Evolutionary conservation across 345 rosid genomes (phyloP).

Genomic region (Salix koriyanagi): DNA sequence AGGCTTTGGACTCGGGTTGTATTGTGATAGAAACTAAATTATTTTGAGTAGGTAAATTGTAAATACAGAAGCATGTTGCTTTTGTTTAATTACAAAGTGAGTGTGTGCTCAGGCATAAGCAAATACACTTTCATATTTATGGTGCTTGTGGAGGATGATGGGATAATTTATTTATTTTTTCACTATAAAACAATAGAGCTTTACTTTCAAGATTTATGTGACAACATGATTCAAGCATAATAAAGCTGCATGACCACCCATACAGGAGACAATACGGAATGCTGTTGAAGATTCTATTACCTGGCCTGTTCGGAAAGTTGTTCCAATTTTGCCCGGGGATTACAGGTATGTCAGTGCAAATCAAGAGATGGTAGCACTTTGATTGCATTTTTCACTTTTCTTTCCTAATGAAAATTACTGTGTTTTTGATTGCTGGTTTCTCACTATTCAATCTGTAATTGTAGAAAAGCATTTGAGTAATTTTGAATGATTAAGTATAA

Average conservation of each 20-base stretch:
- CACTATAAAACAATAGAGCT: background rate
- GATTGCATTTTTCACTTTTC: constrained; percentile 1
- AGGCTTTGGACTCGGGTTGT: background rate
- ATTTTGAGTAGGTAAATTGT: background rate
- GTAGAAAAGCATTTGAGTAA: background rate
- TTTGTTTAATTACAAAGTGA: background rate
- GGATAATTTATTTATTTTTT: background rate
- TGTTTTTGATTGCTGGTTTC: background rate
- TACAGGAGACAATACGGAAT: constrained; percentile 83
- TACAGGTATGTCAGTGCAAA: constrained; percentile 52
- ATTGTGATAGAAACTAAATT: background rate
- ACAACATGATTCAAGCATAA: background rate
- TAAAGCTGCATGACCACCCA: constrained; percentile 13
- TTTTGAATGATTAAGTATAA: background rate
- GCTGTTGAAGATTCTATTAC: constrained; percentile 95
- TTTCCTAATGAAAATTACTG: background rate
- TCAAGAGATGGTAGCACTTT: background rate
- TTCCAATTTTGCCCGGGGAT: constrained; percentile 97
- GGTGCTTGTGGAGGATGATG: background rate
- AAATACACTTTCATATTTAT: background rate
- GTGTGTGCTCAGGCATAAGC: background rate
- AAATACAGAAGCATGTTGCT: background rate
- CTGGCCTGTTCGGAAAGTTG: constrained; percentile 96
- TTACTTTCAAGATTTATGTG: background rate
- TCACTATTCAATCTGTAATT: background rate